Conservation (phyloP, 1,284 basidiomycete species). For the Ceratobasidium theobromae region DNA sequence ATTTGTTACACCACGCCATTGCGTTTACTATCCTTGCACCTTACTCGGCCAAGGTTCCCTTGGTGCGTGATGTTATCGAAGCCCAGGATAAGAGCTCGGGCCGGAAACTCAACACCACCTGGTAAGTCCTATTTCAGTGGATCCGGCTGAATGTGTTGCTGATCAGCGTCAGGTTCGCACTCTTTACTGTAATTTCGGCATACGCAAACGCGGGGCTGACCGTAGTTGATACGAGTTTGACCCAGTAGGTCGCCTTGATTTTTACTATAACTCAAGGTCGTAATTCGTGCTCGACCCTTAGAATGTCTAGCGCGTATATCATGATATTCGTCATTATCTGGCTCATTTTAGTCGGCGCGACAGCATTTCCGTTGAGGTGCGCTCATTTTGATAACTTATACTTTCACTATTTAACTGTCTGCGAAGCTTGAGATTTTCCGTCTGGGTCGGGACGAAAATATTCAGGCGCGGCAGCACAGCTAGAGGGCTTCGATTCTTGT, state of each 20-base stretch:
- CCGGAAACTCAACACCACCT: conserved; percentile 4
- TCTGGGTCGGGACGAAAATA: conserved; percentile 25
- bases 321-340: conserved; percentile 24
- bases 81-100: conserved; percentile 14
- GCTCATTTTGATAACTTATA: background rate
- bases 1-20: conserved; percentile 2
- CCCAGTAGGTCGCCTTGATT: no score
- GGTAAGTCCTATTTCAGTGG: background rate
- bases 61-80: conserved; percentile 11
- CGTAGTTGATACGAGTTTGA: conserved; percentile 22
- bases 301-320: conserved; percentile 18
- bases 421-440: conserved; percentile 3
- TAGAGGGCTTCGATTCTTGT: conserved; percentile 9
- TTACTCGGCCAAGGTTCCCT: conserved; percentile 17
- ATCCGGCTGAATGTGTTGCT: background rate
- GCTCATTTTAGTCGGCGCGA: conserved; percentile 23
- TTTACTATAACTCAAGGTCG: no score
- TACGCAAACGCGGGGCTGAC: conserved; percentile 22
- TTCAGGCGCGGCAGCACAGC: background rate
- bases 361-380: conserved; percentile 21
- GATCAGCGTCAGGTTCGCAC: conserved; percentile 3
- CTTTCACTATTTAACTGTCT: background rate
- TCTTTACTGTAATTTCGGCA: conserved; percentile 24
- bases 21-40: conserved; percentile 23
- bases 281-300: background rate